A percentile compares a stretch with the other conserved stretches of the same genome.
These are phyloP conservation scores for Penicillium simplicissimum DNA, from an alignment of 495 filamentous ascomycete species.

Conservation along the genomic window DNA sequence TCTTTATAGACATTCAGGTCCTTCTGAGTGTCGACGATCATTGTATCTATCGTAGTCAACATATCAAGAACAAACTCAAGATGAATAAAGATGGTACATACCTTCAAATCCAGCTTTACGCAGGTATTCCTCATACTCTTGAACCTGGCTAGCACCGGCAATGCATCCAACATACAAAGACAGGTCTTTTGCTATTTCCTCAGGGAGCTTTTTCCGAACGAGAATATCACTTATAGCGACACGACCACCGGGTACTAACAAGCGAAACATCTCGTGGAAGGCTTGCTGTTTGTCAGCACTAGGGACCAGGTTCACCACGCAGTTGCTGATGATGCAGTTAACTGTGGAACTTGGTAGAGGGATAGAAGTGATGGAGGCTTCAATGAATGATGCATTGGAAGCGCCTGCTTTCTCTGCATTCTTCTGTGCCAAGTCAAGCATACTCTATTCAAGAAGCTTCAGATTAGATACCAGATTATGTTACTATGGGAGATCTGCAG, in stretches of 20 bases:
- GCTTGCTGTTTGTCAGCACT: constrained; percentile 54
- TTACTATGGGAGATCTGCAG: constrained; percentile 1
- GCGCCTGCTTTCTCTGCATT: constrained; percentile 44
- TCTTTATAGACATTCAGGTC: constrained; percentile 61
- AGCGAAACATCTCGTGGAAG: constrained; percentile 61
- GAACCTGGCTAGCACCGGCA: constrained; percentile 55
- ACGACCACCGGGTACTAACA: constrained; percentile 61
- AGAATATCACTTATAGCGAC: constrained; percentile 69
- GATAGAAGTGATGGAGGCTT: constrained; percentile 55
- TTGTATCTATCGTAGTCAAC: not conserved
- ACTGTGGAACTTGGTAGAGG: constrained; percentile 43
- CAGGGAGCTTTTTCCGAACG: constrained; percentile 51
- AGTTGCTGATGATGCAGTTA: constrained; percentile 65
- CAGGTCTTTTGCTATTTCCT: constrained; percentile 47
- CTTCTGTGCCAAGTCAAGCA: constrained; percentile 52
- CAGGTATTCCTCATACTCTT: constrained; percentile 58
- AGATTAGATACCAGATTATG: not conserved
- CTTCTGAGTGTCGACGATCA: constrained; percentile 50
- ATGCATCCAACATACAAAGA: constrained; percentile 63
- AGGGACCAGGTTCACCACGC: constrained; percentile 67
- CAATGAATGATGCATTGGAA: constrained; percentile 52
- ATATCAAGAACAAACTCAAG: constrained; percentile 27
- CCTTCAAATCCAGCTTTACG: constrained; percentile 55
- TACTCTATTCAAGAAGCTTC: constrained; percentile 44
- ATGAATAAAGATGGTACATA: constrained; percentile 24